Evolutionary conservation across 192 early-diverging fungal genomes (phyloP).

Genomic region (Umbelopsis vinacea): DNA sequence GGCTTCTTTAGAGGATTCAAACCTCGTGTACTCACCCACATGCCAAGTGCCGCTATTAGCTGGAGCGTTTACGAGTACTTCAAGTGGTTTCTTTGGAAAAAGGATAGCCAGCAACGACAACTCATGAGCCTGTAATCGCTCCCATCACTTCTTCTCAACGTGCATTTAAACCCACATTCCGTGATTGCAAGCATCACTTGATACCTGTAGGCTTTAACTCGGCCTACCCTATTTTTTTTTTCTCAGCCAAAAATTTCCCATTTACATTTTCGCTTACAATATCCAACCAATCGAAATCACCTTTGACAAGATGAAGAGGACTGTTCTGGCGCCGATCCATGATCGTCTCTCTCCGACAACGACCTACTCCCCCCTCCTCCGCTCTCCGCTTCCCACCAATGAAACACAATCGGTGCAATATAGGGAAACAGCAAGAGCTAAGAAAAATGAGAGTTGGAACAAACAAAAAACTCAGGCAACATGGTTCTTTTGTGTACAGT

Average conservation of each 20-base stretch:
- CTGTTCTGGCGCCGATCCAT: too few relatives aligned
- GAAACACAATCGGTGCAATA: neutral
- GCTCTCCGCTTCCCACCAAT: neutral
- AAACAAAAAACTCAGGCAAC: neutral
- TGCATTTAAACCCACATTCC: neutral
- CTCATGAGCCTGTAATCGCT: neutral
- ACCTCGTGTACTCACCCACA: constrained; percentile 76
- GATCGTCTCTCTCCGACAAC: too few relatives aligned
- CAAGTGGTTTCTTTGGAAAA: constrained; percentile 57
- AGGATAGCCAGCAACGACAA: neutral
- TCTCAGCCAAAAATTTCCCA: neutral
- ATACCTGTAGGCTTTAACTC: neutral
- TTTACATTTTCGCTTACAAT: neutral
- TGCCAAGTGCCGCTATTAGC: constrained; percentile 84
- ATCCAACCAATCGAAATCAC: neutral
- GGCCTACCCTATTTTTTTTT: neutral
- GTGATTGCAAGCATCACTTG: neutral
- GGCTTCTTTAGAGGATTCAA: constrained; percentile 72
- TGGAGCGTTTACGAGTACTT: constrained; percentile 86
- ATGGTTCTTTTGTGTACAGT: neutral
- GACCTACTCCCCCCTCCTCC: neutral
- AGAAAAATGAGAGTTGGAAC: neutral
- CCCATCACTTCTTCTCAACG: neutral
- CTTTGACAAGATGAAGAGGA: neutral
- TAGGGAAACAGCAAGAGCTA: neutral